Base-by-base conservation (phyloP, 345 rosid species). In the Cardamine occulta region DNA sequence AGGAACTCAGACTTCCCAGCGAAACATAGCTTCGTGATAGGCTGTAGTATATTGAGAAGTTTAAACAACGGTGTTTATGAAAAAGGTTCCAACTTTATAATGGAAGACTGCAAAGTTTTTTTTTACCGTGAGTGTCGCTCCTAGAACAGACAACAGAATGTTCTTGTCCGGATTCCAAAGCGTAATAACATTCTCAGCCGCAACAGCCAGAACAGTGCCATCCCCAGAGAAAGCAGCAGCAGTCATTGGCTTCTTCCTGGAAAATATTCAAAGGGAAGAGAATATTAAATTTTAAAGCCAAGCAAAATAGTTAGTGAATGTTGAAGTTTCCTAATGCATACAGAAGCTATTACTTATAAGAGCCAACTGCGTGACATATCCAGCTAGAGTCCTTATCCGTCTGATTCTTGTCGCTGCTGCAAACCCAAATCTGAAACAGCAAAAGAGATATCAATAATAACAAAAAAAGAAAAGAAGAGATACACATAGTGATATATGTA, bases 171-270 rank as follows among this genome's bases (percentile, higher is more conserved):
- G 96, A 73, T 95, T 91, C 99, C 99, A 92, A 54, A 95, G 80
- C 7, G 98, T 95, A 68, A 95, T 88, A 49, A 85, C 82, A 74
- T 89, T 88, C 83, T 92, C 97, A 56, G 97, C 98, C 0, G 97
- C 97, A 86, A 92, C 93, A 58, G 98, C 99, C 7, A 95, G 92
- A 74, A 95, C 93, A 72, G 97, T 85, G 82, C 99, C 99, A 82
- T 95, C 99, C 1, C 84, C 81, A 72, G 99, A 95, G 84, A 95
- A 95, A 42, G 94, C 79, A 66, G 96, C 99, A 72, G 99, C 97
- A 31, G 96, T 90, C 96, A 92, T 85, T 19, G 92, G 91, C 80
- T 79, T 90, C 77, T 85, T 95, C 71, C 99, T 95, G 86, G 70
- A 69, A 55, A 26, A 62, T 51, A 61, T 68, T 45, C 12, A 45